Conservation (phyloP, 1,139 yeast species). For the Pichia sorboxylosa region DNA sequence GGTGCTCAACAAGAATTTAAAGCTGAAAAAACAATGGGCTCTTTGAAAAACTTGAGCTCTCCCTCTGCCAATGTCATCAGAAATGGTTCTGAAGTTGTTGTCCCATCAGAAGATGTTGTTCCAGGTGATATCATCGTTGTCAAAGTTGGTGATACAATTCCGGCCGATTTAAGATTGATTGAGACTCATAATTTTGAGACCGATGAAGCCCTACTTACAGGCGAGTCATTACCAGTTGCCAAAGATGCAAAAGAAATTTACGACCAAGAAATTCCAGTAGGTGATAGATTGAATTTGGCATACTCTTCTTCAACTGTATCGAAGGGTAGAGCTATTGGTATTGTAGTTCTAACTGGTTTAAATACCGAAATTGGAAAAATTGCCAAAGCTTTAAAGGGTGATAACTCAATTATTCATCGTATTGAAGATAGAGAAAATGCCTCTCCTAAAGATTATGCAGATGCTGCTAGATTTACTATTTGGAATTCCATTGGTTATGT, state of each 20-base stretch:
- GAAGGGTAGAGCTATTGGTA: constrained; percentile 68
- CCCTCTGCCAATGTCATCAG: constrained; percentile 65
- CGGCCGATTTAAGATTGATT: constrained; percentile 60
- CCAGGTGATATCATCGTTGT: constrained; percentile 66
- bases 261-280: constrained; percentile 45
- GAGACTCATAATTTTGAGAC: constrained; percentile 61
- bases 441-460: constrained; percentile 35
- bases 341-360: constrained; percentile 57
- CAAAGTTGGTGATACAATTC: constrained; percentile 67
- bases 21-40: constrained; percentile 76
- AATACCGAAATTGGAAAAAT: constrained; percentile 68
- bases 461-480: constrained; percentile 34
- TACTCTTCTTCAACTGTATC: constrained; percentile 61
- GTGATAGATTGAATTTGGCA: constrained; percentile 67
- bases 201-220: constrained; percentile 72
- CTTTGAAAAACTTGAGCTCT: constrained; percentile 55
- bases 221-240: constrained; percentile 68
- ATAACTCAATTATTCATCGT: constrained; percentile 25
- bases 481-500: constrained; percentile 51
- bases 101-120: constrained; percentile 59
- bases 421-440: constrained; percentile 28
- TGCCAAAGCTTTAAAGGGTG: constrained; percentile 48
- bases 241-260: constrained; percentile 40
- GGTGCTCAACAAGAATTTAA: constrained; percentile 46
- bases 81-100: constrained; percentile 45